Base-by-base conservation (phyloP, 2,329 filamentous ascomycete genomes). In the Rachicladosporium sp. region DNA sequence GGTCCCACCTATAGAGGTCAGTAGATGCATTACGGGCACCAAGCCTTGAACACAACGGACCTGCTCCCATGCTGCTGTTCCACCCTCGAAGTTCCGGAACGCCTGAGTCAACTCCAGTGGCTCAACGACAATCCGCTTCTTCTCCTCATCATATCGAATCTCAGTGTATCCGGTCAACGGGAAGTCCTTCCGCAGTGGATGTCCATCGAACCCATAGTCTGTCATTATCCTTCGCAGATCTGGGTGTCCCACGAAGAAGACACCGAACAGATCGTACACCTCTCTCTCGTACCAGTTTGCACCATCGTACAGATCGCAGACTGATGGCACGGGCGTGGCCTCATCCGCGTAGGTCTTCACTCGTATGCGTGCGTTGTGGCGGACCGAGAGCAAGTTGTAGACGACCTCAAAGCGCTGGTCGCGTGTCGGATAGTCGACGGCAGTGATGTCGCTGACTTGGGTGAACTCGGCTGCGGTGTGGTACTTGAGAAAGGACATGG, bases 321-420 rank as follows among this genome's bases (percentile, higher is more conserved):
- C 73, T 61, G 84, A 93, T 32, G 91, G 91, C 0, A 98, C 86
- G 1, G 91, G 88, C 4, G 85, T 85, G 6, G 86, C 84, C 69
- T 98, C 91, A 58, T 98, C 89, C 54, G 89, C 88, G 61, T 98
- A 98, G 35, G 91, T 98, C 79, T 98, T 98, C 59, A 98, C 87
- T 45, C 91, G 78, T 64, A 98, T 91, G 51, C 91, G 83, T 39
- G 88, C 82, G 69, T 98, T 98, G 71, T 96, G 87, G 50, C 91
- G 82, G 55, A 98, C 82, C 51, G 84, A 93, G 47, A 98, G 80
- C 50, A 98, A 67, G 68, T 98, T 95, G 75, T 98, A 98, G 52
- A 98, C 88, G 46, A 98, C 74, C 69, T 98, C 91, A 66, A 98
- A 98, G 45, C 91, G 85, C 67, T 95, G 80, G 62, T 93, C 83